Base-by-base conservation (phyloP, 495 filamentous ascomycete genomes). In the Aspergillus kassunensis region DNA sequence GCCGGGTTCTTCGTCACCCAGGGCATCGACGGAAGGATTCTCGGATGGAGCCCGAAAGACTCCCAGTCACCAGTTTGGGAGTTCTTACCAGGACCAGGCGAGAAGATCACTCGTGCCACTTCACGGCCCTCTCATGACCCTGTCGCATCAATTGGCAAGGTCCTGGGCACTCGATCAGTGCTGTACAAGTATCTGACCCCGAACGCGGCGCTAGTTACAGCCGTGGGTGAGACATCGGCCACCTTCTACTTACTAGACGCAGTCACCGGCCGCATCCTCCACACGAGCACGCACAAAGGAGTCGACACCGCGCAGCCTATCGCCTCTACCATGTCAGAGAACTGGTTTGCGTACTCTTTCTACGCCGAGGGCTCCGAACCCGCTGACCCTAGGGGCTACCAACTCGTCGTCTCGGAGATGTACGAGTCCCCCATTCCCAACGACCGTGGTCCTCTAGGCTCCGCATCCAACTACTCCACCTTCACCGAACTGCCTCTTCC, bases 181-280 rank as follows among this genome's bases (percentile, higher is more conserved):
- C 78, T 95, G 53, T 99, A 97, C 80, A 99, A 99, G 72, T 97
- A 97, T 65, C 73, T 99, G 20, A 93, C 91, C 69, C 85, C 88
- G 1, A 97, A 97, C 67, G 75, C 91, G 5, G 73, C 91, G 6
- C 80, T 96, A 0, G 75, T 96, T 44, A 88, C 89, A 1, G 80
- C 90, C 7, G 73, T 84, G 15, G 72, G 85, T 47, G 77, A 83
- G 29, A 67, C 70, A 19, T 66, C 76, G 1, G 84, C 86, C 7
- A 81, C 81, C 1, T 78, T 96, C 55, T 90, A 95, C 58, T 77
- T 97, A 18, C 72, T 99, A 31, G 91, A 97, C 66, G 86, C 88
- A 2, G 80, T 95, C 7, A 91, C 91, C 16, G 95, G 95, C 34
- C 76, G 81, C 41, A 67, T 96, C 18, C 74, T 99, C 3, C 71